Evolutionary conservation across 2,329 filamentous ascomycete genomes (phyloP).

Genomic region (Cladosporium sp.): DNA sequence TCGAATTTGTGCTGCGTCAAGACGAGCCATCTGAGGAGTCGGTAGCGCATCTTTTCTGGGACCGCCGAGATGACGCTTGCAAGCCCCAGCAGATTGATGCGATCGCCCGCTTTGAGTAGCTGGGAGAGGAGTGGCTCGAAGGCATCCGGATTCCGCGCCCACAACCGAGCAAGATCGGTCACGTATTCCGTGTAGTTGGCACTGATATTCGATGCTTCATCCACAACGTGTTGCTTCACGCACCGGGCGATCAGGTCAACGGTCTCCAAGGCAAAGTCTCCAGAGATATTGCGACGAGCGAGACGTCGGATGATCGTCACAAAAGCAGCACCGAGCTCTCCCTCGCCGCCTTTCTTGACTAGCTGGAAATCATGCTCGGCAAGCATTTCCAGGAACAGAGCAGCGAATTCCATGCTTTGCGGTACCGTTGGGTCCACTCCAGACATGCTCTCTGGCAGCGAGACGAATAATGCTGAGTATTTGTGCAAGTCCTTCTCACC

Average conservation of each 20-base stretch:
- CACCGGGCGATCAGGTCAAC: not conserved
- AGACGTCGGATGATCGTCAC: not conserved
- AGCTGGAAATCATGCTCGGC: not conserved
- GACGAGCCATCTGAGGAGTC: conserved; percentile 23
- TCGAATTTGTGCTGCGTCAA: conserved; percentile 18
- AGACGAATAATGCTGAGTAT: conserved; percentile 12
- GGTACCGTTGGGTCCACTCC: conserved; percentile 2
- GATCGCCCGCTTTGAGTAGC: not conserved
- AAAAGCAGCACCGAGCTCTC: not conserved
- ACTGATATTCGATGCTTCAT: not conserved
- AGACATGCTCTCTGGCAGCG: conserved; percentile 2
- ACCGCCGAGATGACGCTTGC: not conserved
- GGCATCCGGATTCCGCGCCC: not conserved
- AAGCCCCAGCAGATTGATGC: not conserved
- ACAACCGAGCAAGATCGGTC: conserved; percentile 7
- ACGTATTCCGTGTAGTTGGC: conserved; percentile 1
- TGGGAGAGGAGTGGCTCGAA: not conserved
- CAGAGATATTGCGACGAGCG: not conserved
- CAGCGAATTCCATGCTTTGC: conserved; percentile 19
- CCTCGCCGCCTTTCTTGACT: not conserved
- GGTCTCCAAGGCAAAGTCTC: not conserved
- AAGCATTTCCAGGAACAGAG: conserved; percentile 9
- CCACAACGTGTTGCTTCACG: not conserved
- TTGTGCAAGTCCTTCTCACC: not conserved
- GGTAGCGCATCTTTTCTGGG: not conserved